Percentiles rank a stretch among this genome's conserved stretches.
Evolutionary conservation across 2,329 filamentous ascomycete species (phyloP).

Genomic region (Hypoxylon sp.): DNA sequence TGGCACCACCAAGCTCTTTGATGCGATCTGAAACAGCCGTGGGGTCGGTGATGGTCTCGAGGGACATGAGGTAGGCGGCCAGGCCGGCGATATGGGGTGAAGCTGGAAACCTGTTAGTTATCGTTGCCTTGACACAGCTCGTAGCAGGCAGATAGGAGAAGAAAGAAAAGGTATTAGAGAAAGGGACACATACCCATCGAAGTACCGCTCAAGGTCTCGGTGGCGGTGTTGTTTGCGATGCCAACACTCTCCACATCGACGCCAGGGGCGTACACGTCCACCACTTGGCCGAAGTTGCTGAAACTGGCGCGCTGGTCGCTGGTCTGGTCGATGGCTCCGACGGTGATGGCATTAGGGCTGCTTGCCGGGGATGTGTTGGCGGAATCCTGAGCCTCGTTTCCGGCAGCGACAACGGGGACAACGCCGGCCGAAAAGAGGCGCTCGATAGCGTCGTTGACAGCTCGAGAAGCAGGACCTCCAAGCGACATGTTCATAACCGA

Average conservation of each 20-base stretch:
- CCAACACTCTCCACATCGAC: conserved; percentile 62
- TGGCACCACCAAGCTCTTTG: conserved; percentile 59
- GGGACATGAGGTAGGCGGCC: conserved; percentile 70
- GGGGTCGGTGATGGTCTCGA: conserved; percentile 58
- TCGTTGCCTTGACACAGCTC: neutral
- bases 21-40: conserved; percentile 57
- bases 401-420: conserved; percentile 66
- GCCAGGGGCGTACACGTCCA: conserved; percentile 65
- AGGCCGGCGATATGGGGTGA: conserved; percentile 73
- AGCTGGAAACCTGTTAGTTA: conserved; percentile 54
- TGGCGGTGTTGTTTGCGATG: conserved; percentile 57
- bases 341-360: conserved; percentile 63
- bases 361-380: conserved; percentile 61
- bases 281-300: conserved; percentile 63
- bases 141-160: too few species aligned
- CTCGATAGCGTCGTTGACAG: conserved; percentile 64
- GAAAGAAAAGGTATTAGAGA: too few species aligned
- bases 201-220: conserved; percentile 59
- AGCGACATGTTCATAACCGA: conserved; percentile 71
- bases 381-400: conserved; percentile 64
- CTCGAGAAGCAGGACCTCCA: conserved; percentile 57
- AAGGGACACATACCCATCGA: conserved; percentile 57
- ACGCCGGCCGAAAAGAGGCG: conserved; percentile 58
- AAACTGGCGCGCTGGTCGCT: conserved; percentile 60
- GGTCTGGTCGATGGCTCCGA: conserved; percentile 64